Evolutionary conservation across 2,329 filamentous ascomycete species (phyloP).

Genomic region (Lachnellula willkommii): DNA sequence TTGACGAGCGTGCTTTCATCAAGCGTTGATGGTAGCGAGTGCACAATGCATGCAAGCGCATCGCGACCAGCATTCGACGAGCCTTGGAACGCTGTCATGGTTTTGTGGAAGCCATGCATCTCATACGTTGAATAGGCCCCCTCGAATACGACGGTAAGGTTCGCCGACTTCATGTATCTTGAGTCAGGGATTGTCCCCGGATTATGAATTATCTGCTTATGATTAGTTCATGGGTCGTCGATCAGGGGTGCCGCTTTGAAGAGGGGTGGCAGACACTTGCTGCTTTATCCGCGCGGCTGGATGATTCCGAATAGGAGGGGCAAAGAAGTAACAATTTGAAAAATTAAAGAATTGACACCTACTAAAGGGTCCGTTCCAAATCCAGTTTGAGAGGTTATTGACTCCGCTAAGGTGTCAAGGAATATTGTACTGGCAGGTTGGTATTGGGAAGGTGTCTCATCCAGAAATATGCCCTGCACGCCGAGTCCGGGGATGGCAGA

Average conservation of each 20-base stretch:
- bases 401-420: slow-evolving; percentile 31
- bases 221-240: slow-evolving; percentile 9
- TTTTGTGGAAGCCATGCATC: slow-evolving; percentile 29
- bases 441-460: slow-evolving; percentile 40
- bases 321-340: no score
- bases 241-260: slow-evolving; percentile 2
- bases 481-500: slow-evolving; percentile 34
- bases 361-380: slow-evolving; percentile 36
- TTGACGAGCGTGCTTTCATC: slow-evolving; percentile 27
- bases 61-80: slow-evolving; percentile 28
- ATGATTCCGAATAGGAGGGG: slow-evolving; percentile 4
- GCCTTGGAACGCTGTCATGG: slow-evolving; percentile 28
- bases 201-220: slow-evolving; percentile 37
- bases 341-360: slow-evolving; percentile 14
- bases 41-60: slow-evolving; percentile 34
- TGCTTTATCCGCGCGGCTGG: background rate
- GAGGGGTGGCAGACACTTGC: background rate
- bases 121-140: slow-evolving; percentile 36
- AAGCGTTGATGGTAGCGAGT: slow-evolving; percentile 33
- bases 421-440: slow-evolving; percentile 30
- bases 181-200: slow-evolving; percentile 38
- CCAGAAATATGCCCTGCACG: slow-evolving; percentile 43
- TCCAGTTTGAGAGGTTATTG: slow-evolving; percentile 30
- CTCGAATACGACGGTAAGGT: slow-evolving; percentile 40
- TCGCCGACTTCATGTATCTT: slow-evolving; percentile 35